phyloP scores from a whole-genome alignment of 768 basidiomycete genomes.

The Mycena amicta region DNA sequence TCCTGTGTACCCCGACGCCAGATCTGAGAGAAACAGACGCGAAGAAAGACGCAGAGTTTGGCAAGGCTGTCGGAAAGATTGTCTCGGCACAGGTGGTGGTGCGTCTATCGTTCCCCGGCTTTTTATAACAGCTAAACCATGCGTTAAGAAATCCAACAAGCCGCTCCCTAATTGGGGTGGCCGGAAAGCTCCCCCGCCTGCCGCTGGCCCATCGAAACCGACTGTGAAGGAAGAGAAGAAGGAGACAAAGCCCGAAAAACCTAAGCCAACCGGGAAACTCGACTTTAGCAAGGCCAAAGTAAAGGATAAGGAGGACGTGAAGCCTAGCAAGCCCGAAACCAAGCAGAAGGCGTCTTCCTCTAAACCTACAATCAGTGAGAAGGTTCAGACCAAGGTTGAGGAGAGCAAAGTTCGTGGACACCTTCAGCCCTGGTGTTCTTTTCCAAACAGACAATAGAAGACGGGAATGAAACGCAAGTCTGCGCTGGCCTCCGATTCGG shows the following conservation, averaged over 20 bases:
- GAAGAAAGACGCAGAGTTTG: conserved; percentile 43
- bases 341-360: conserved; percentile 26
- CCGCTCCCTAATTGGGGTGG: conserved; percentile 14
- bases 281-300: conserved; percentile 64
- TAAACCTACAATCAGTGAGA: conserved; percentile 14
- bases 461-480: conserved; percentile 50
- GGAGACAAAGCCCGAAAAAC: conserved; percentile 31
- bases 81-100: conserved; percentile 51
- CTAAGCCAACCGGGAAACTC: conserved; percentile 50
- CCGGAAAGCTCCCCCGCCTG: conserved; percentile 31
- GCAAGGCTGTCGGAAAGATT: conserved; percentile 50
- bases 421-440: background rate
- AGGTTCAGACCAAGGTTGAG: conserved; percentile 22
- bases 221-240: conserved; percentile 28
- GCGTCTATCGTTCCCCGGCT: background rate
- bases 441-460: conserved; percentile 13
- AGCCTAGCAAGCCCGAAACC: conserved; percentile 7
- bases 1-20: conserved; percentile 45
- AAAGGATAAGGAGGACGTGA: conserved; percentile 36
- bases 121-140: background rate
- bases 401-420: conserved; percentile 18
- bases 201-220: conserved; percentile 47
- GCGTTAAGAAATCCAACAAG: background rate
- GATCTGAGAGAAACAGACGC: conserved; percentile 42
- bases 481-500: conserved; percentile 32